phyloP scores from a whole-genome alignment of 805 yeast genomes.

The Ogataea wickerhamii region DNA sequence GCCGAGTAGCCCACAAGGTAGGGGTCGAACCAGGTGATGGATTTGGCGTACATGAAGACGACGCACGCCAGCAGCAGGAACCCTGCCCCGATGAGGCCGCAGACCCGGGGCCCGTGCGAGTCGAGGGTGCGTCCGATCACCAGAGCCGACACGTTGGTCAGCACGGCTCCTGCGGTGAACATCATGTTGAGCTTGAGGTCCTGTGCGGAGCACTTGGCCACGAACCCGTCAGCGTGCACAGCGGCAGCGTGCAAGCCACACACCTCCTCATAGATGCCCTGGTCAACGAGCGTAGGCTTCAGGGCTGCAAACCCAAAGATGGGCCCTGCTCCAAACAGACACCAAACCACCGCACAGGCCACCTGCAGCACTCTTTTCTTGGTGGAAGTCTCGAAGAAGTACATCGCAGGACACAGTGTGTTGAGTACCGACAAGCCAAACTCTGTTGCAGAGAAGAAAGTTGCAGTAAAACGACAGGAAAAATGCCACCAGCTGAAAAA shows the following conservation, averaged over 20 bases:
- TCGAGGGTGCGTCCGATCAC: slow-evolving; percentile 49
- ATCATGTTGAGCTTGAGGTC: slow-evolving; percentile 55
- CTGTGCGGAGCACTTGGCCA: slow-evolving; percentile 47
- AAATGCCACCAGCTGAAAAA: no score
- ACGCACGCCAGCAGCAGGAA: slow-evolving; percentile 45
- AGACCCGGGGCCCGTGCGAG: slow-evolving; percentile 47
- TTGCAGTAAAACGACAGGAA: no score
- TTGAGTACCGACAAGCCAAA: no score
- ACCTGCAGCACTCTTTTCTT: slow-evolving; percentile 39
- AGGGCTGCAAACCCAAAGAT: slow-evolving; percentile 59
- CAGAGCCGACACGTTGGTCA: slow-evolving; percentile 53
- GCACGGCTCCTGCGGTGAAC: slow-evolving; percentile 55
- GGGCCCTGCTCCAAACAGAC: slow-evolving; percentile 54
- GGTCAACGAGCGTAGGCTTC: slow-evolving; percentile 48
- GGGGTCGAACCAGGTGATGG: slow-evolving; percentile 41
- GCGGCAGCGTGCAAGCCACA: slow-evolving; percentile 32
- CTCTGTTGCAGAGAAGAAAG: no score
- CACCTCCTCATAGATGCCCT: slow-evolving; percentile 42
- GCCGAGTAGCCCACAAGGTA: slow-evolving; percentile 48
- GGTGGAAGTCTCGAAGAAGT: slow-evolving; percentile 30
- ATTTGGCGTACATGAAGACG: slow-evolving; percentile 40
- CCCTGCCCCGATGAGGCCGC: slow-evolving; percentile 50
- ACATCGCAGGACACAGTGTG: slow-evolving; percentile 19
- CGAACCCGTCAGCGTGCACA: slow-evolving; percentile 23
- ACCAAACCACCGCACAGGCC: slow-evolving; percentile 51